Base-by-base conservation (phyloP, 345 rosid genomes). In the Aquilaria malaccensis region DNA sequence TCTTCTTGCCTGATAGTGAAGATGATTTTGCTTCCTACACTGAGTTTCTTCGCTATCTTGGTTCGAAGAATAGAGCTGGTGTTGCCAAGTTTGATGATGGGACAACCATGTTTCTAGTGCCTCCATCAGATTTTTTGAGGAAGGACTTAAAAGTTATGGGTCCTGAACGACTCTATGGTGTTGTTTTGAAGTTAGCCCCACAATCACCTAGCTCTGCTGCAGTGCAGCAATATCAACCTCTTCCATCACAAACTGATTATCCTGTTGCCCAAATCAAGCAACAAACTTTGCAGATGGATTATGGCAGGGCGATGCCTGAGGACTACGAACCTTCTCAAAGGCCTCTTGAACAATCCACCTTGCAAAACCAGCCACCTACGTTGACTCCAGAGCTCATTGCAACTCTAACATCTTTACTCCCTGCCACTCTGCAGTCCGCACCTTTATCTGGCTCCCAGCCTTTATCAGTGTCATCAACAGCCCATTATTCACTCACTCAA, bases 21-120 rank as follows among this genome's bases (percentile, higher is more conserved):
- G 87, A 87, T 13, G 95, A 90, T 73, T 90, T 90, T 59, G 90
- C 84, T 48, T 83, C 97, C 48, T 90, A 87, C 56, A 90, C 97
- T 30, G 97, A 90, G 65, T 90, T 90, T 69, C 88, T 90, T 30
- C 83, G 78, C 53, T 90, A 90, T 66, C 79, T 90, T 80, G 86
- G 93, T 68, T 82, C 84, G 45, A 90, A 84, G 56, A 71, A 85
- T 56, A 89, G 97, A 64, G 97, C 97, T 32, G 97, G 95, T 63
- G 97, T 90, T 64, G 95, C 90, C 56, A 87, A 87, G 70, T 74
- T 90, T 53, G 88, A 79, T 51, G 93, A 87, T 63, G 95, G 95
- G 50, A 87, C 90, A 30, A 87, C 88, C 43, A 71, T 87, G 49
- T 87, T 90, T 59, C 72, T 90, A 75, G 93, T 87, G 51, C 97